A percentile compares a stretch with the other conserved stretches of the same genome.
phyloP scores from a whole-genome alignment of 495 filamentous ascomycete species.

The Penicillium robsamsonii region DNA sequence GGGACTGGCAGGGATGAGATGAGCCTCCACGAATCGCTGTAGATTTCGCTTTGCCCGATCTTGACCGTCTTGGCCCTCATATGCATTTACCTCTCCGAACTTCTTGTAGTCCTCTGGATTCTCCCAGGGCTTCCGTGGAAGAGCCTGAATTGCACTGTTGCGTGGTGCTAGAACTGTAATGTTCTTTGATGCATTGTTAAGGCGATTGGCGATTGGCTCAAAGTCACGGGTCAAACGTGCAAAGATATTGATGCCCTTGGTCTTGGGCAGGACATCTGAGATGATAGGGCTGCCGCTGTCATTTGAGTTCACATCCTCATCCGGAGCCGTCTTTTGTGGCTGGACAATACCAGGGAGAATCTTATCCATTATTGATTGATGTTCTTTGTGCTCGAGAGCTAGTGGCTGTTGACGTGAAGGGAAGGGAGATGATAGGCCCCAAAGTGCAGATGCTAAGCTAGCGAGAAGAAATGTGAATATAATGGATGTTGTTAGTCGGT shows the following conservation, averaged over 20 bases:
- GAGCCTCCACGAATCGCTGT: conserved; percentile 80
- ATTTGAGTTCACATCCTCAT: conserved; percentile 22
- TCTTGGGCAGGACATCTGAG: conserved; percentile 81
- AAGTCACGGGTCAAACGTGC: conserved; percentile 82
- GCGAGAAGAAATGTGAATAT: conserved; percentile 15
- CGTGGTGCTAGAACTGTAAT: conserved; percentile 87
- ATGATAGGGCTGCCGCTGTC: conserved; percentile 52
- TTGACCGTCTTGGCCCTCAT: conserved; percentile 74
- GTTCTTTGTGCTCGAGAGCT: conserved; percentile 17
- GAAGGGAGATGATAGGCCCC: conserved; percentile 14
- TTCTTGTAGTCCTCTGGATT: conserved; percentile 74
- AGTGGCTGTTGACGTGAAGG: conserved; percentile 14
- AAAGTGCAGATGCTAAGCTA: conserved; percentile 15
- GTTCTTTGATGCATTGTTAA: conserved; percentile 67
- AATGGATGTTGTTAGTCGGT: conserved; percentile 12
- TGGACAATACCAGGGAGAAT: conserved; percentile 33
- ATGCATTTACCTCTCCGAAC: conserved; percentile 68
- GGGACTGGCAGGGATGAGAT: conserved; percentile 72
- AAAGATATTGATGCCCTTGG: conserved; percentile 83
- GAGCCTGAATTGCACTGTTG: conserved; percentile 72
- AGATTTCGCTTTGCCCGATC: conserved; percentile 79
- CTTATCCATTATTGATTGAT: conserved; percentile 36
- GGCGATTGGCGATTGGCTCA: conserved; percentile 63
- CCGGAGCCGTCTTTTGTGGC: conserved; percentile 33
- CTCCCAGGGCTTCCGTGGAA: conserved; percentile 95